Conservation (phyloP, 2,329 filamentous ascomycete species). For the Alternaria postmessia region DNA sequence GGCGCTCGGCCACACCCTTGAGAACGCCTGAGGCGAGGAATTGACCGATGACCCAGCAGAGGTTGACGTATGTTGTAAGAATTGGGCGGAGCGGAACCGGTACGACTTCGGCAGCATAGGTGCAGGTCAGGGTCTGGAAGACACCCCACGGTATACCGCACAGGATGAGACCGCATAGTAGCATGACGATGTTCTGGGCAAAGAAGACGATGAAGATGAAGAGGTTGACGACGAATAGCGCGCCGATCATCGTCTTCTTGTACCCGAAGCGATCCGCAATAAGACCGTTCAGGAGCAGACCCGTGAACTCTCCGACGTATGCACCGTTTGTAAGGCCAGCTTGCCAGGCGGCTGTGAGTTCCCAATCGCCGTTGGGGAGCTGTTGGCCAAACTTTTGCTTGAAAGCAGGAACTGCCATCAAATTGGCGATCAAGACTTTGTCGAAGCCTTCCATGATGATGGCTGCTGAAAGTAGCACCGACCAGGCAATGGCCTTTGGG, state of each 20-base stretch:
- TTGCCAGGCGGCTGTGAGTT: slow-evolving; percentile 58
- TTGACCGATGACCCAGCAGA: slow-evolving; percentile 79
- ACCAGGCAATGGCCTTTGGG: slow-evolving; percentile 86
- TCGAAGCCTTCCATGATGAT: slow-evolving; percentile 95
- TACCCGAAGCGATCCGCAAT: slow-evolving; percentile 56
- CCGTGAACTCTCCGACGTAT: slow-evolving; percentile 55
- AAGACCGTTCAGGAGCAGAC: slow-evolving; percentile 56
- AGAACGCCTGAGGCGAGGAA: slow-evolving; percentile 76
- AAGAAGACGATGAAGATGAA: slow-evolving; percentile 51
- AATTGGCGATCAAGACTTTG: slow-evolving; percentile 79
- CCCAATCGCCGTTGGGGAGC: slow-evolving; percentile 48
- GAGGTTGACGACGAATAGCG: slow-evolving; percentile 38
- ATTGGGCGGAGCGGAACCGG: slow-evolving; percentile 71
- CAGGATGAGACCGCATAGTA: slow-evolving; percentile 66
- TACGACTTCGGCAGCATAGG: slow-evolving; percentile 67
- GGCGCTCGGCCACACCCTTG: slow-evolving; percentile 68
- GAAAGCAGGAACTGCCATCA: slow-evolving; percentile 64
- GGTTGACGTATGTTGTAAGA: slow-evolving; percentile 73
- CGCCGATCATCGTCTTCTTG: slow-evolving; percentile 50
- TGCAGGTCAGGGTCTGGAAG: slow-evolving; percentile 58
- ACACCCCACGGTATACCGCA: slow-evolving; percentile 58
- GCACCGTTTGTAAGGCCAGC: slow-evolving; percentile 57
- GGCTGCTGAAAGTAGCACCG: slow-evolving; percentile 81
- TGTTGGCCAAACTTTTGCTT: slow-evolving; percentile 53
- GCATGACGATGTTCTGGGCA: slow-evolving; percentile 59